Evolutionary conservation across 140 eudicot genomes (phyloP), one percentile per base, ranked within the genome.

Genomic region (Ambrosia hybrid): DNA sequence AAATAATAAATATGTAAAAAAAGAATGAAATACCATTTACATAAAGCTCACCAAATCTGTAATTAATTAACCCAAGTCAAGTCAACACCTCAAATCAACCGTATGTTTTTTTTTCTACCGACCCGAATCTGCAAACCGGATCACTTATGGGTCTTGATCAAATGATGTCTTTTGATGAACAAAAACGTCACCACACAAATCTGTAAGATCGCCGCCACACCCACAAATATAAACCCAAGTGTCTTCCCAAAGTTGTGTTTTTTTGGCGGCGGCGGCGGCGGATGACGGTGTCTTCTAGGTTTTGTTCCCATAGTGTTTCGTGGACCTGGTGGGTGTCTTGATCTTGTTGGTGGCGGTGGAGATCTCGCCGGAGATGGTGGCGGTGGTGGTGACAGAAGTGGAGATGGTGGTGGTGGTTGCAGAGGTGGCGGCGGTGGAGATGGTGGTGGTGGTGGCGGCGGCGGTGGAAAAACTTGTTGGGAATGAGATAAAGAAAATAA

Each of bases 141-240:
- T 65, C 59, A 37, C 4, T 46, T 61, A 37, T 70, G 76, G 66
- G 43, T 77, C 72, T 70, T 77, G 0, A 77, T 51, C 17, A 77
- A 62, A 70, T 70, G 72, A 34, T 51, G 60, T 51, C 81, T 77
- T 33, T 62, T 77, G 72, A 77, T 62, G 9, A 77, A 26, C 77
- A 77, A 62, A 70, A 77, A 70, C 2, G 51, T 43, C 72, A 64
- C 81, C 57, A 70, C 81, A 77, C 81, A 77, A 51, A 77, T 70
- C 77, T 77, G 81, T 43, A 77, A 62, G 67, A 77, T 77, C 67
- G 52, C 77, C 2, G 67, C 81, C 10, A 77, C 51, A 26, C 81
- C 81, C 81, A 38, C 67, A 16, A 77, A 77, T 52, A 77, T 30
- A 71, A 77, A 77, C 4, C 81, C 81, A 70, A 77, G 81, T 52